These are phyloP conservation scores for Atkinsonella hypoxylon DNA, from an alignment of 2,329 filamentous ascomycete genomes.

Conservation along the genomic window DNA sequence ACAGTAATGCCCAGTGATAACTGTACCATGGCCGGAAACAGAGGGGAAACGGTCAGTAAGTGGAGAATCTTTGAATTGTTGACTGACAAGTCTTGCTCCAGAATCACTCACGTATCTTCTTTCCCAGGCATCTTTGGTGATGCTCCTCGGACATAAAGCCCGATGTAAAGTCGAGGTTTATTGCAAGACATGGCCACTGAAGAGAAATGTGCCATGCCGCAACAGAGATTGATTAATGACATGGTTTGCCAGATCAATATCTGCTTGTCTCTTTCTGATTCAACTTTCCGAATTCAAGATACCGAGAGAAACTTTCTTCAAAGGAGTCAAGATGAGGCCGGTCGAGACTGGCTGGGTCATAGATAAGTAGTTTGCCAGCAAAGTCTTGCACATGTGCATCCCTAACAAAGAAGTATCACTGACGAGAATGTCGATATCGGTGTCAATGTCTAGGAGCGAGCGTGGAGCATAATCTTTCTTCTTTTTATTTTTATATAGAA, in stretches of 20 bases:
- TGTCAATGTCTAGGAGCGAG: too few relatives aligned
- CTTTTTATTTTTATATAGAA: too few relatives aligned
- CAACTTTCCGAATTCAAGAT: too few relatives aligned
- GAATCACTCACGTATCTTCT: slow-evolving; percentile 6
- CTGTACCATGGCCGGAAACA: background rate
- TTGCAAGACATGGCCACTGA: background rate
- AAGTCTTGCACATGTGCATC: background rate
- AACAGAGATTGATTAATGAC: background rate
- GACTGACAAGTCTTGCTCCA: background rate
- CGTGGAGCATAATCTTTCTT: too few relatives aligned
- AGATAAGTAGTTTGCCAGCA: background rate
- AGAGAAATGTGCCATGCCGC: background rate
- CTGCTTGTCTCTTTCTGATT: background rate
- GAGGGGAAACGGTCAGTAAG: background rate
- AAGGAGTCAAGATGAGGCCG: too few relatives aligned
- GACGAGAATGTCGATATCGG: too few relatives aligned
- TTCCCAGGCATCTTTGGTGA: slow-evolving; percentile 5
- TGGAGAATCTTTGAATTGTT: too few relatives aligned
- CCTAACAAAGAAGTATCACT: too few relatives aligned
- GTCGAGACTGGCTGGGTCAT: too few relatives aligned
- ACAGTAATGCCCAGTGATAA: slow-evolving; percentile 7
- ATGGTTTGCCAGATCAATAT: background rate
- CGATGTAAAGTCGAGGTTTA: slow-evolving; percentile 7
- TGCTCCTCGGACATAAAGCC: slow-evolving; percentile 7
- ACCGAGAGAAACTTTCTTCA: too few relatives aligned